These are phyloP conservation scores for Wickerhamiella hasegawae DNA, from an alignment of 805 yeast species.

Conservation along the genomic window DNA sequence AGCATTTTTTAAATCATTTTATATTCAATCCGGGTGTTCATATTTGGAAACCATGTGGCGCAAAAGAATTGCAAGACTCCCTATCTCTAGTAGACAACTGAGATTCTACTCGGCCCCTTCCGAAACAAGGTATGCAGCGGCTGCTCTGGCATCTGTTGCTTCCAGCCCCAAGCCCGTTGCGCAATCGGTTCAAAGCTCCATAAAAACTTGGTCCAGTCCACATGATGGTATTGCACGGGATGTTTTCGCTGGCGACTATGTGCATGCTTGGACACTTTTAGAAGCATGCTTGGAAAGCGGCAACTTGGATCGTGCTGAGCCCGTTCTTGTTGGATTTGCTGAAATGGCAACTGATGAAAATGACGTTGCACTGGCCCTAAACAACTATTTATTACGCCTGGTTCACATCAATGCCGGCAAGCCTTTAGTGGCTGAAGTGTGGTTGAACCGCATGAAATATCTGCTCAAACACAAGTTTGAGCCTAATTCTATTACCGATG, in stretches of 20 bases:
- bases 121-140: too few relatives aligned
- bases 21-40: too few relatives aligned
- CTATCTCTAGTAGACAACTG: too few relatives aligned
- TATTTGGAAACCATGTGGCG: too few relatives aligned
- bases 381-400: conserved; percentile 37
- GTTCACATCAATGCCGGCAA: conserved; percentile 27
- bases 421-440: conserved; percentile 29
- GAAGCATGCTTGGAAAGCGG: conserved; percentile 61
- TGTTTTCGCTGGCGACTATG: conserved; percentile 18
- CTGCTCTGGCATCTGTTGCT: too few relatives aligned
- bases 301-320: conserved; percentile 53
- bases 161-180: too few relatives aligned
- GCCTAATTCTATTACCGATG: conserved; percentile 42
- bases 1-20: too few relatives aligned
- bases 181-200: too few relatives aligned
- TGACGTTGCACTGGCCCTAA: conserved; percentile 48
- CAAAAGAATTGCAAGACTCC: too few relatives aligned
- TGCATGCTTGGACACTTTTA: conserved; percentile 55
- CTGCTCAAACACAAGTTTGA: conserved; percentile 19
- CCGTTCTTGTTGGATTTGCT: conserved; percentile 46
- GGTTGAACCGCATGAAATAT: conserved; percentile 22
- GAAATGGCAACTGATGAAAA: conserved; percentile 28
- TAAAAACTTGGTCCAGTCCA: neutral
- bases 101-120: too few relatives aligned
- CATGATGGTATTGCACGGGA: neutral